Evolutionary conservation across 805 yeast genomes (phyloP).

Genomic region (Groenewaldozyma salmanticensis): DNA sequence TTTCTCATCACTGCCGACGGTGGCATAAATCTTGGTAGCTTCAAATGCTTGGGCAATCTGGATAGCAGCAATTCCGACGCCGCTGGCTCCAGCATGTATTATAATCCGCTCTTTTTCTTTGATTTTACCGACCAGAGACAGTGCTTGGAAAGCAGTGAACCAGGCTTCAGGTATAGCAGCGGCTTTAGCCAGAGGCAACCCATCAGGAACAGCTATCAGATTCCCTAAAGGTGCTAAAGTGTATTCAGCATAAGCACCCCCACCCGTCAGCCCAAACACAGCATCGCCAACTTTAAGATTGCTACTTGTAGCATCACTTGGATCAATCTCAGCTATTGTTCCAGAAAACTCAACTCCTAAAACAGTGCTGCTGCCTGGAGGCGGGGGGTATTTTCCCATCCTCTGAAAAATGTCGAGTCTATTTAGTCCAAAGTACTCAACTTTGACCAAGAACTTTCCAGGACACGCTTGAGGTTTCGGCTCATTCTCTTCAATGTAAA

Average conservation of each 20-base stretch:
- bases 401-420: slow-evolving; percentile 28
- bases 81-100: slow-evolving; percentile 29
- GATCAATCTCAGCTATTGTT: slow-evolving; percentile 12
- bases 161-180: slow-evolving; percentile 30
- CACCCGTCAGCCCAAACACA: slow-evolving; percentile 29
- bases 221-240: slow-evolving; percentile 22
- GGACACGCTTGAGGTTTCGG: slow-evolving; percentile 16
- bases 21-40: slow-evolving; percentile 27
- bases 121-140: slow-evolving; percentile 23
- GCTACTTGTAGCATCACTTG: not conserved
- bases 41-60: slow-evolving; percentile 30
- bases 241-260: slow-evolving; percentile 32
- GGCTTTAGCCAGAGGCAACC: slow-evolving; percentile 20
- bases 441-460: slow-evolving; percentile 25
- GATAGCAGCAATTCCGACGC: slow-evolving; percentile 28
- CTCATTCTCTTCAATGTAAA: slow-evolving; percentile 18
- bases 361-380: slow-evolving; percentile 23
- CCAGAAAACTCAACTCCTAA: slow-evolving; percentile 33
- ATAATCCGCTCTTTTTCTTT: slow-evolving; percentile 23
- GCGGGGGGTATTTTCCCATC: slow-evolving; percentile 23
- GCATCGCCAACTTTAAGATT: slow-evolving; percentile 25
- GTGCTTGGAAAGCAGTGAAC: slow-evolving; percentile 29
- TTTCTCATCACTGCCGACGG: slow-evolving; percentile 25
- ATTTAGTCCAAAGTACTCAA: slow-evolving; percentile 28
- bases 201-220: slow-evolving; percentile 20